Evolutionary conservation across 257 asterid species (phyloP).

Genomic region (Craterostigma plantagineum): DNA sequence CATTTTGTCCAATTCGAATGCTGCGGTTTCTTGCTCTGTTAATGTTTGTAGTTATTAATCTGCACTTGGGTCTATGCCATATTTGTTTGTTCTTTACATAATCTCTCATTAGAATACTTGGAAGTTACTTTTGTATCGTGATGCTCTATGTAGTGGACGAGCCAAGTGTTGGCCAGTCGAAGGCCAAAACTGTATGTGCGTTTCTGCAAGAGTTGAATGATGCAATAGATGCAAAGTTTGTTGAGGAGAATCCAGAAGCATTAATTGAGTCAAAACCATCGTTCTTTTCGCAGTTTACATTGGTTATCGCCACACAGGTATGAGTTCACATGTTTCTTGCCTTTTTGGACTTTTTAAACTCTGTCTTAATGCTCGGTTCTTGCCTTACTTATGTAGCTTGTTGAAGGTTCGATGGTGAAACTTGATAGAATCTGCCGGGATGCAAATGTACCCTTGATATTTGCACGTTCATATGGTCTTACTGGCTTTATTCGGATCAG

Average conservation of each 20-base stretch:
- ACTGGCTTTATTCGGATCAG: conserved; percentile 82
- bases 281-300: conserved; percentile 79
- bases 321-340: background rate
- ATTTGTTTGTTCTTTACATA: too few relatives aligned
- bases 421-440: conserved; percentile 81
- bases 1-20: background rate
- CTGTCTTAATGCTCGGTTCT: conserved; percentile 1
- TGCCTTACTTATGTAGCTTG: conserved; percentile 30
- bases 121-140: conserved; percentile 1
- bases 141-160: conserved; percentile 48
- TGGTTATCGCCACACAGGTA: conserved; percentile 81
- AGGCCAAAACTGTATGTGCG: conserved; percentile 79
- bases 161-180: conserved; percentile 76
- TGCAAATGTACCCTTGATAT: conserved; percentile 60
- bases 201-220: conserved; percentile 93
- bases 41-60: too few relatives aligned
- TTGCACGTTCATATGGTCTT: conserved; percentile 93
- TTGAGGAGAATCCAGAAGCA: conserved; percentile 68
- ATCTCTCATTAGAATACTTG: background rate
- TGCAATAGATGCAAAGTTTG: conserved; percentile 83
- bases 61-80: too few relatives aligned
- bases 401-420: conserved; percentile 77
- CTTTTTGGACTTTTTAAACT: conserved; percentile 1
- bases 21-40: background rate
- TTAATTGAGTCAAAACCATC: conserved; percentile 64